Percentiles rank a stretch among this genome's conserved stretches.
phyloP scores from a whole-genome alignment of 305 asterid genomes.

The Fraxinus sp. region DNA sequence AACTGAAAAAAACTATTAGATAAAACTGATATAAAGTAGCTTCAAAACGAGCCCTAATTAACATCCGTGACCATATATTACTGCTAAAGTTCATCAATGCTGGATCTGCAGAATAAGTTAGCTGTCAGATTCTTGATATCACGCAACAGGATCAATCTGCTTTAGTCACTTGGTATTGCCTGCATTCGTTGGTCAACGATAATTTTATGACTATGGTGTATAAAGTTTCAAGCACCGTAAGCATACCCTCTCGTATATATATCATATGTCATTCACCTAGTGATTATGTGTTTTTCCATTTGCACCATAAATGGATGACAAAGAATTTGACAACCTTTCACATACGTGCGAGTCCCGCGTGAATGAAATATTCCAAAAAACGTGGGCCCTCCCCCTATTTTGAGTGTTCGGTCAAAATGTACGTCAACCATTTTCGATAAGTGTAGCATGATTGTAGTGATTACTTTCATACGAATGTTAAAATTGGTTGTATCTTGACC shows the following conservation, averaged over 20 bases:
- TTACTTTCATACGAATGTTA: not conserved
- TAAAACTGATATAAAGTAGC: not conserved
- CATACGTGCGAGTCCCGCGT: too few species aligned
- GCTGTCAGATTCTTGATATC: not conserved
- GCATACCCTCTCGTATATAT: not conserved
- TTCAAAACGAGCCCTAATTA: not conserved
- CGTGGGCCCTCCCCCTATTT: too few species aligned
- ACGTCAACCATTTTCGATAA: too few species aligned
- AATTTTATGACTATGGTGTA: not conserved
- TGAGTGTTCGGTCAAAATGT: too few species aligned
- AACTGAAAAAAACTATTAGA: not conserved
- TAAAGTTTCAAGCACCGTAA: not conserved
- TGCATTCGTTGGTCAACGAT: not conserved
- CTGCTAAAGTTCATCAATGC: not conserved
- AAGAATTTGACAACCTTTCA: too few species aligned
- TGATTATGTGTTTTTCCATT: too few species aligned
- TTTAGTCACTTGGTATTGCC: not conserved
- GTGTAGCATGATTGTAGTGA: not conserved
- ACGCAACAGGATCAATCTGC: not conserved
- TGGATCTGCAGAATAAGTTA: constrained; percentile 18
- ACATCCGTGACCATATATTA: not conserved
- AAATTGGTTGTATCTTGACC: not conserved
- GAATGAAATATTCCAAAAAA: too few species aligned
- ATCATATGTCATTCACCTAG: not conserved
- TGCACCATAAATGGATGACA: too few species aligned